Evolutionary conservation across 2,329 filamentous ascomycete genomes (phyloP).

Genomic region (Teratosphaeriaceae sp.): DNA sequence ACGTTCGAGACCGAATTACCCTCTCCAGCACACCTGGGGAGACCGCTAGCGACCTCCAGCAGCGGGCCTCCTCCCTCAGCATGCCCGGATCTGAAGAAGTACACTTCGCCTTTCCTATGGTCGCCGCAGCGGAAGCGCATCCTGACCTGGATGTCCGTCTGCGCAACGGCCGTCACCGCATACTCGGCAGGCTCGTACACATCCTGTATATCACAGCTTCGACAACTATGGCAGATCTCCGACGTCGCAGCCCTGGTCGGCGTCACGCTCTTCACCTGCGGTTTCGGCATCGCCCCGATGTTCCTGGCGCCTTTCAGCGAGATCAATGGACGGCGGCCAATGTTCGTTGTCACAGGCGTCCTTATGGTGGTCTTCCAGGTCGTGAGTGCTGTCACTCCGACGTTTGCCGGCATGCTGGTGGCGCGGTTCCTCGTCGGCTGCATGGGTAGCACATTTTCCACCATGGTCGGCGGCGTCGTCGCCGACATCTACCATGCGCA

Average conservation of each 20-base stretch:
- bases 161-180: conserved; percentile 69
- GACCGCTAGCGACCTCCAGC: conserved; percentile 12
- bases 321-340: conserved; percentile 77
- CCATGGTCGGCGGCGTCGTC: conserved; percentile 88
- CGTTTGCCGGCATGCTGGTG: conserved; percentile 66
- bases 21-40: conserved; percentile 32
- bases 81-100: conserved; percentile 60
- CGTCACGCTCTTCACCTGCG: conserved; percentile 74
- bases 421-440: conserved; percentile 70
- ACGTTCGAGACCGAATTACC: conserved; percentile 56
- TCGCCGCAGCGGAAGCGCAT: conserved; percentile 59
- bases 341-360: conserved; percentile 68
- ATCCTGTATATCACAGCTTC: conserved; percentile 60
- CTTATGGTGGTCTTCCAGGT: conserved; percentile 67
- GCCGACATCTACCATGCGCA: conserved; percentile 75
- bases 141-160: conserved; percentile 66
- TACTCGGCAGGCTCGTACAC: conserved; percentile 78
- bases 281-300: conserved; percentile 82
- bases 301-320: conserved; percentile 80
- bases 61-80: conserved; percentile 44
- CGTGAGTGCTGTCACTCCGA: conserved; percentile 63
- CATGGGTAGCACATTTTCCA: conserved; percentile 73
- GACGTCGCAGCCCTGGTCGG: conserved; percentile 60
- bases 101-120: conserved; percentile 67
- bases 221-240: conserved; percentile 57